Percentiles rank a stretch among this genome's conserved stretches.
These are phyloP conservation scores for Fusarium tjaetaba DNA, from an alignment of 2,329 filamentous ascomycete genomes.

Conservation along the genomic window DNA sequence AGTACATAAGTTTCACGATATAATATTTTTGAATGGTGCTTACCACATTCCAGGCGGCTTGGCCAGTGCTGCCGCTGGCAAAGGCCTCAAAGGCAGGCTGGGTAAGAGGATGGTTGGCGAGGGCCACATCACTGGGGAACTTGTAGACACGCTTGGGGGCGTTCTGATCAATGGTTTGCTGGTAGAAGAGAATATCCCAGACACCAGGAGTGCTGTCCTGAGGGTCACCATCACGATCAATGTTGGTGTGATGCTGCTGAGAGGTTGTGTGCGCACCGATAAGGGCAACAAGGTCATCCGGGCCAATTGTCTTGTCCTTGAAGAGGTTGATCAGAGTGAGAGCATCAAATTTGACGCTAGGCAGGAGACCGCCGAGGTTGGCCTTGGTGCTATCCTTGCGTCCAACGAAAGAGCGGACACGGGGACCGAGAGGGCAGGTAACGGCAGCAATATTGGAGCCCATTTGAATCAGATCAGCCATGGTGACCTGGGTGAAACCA, in stretches of 20 bases:
- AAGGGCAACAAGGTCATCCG: constrained; percentile 62
- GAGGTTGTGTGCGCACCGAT: constrained; percentile 64
- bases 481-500: constrained; percentile 54
- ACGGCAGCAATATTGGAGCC: constrained; percentile 61
- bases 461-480: constrained; percentile 66
- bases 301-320: constrained; percentile 62
- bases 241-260: constrained; percentile 58
- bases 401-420: constrained; percentile 61
- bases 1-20: background rate
- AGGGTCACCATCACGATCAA: constrained; percentile 52
- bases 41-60: constrained; percentile 55
- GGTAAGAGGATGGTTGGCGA: constrained; percentile 52
- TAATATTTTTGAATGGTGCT: constrained; percentile 9
- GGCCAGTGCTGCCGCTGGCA: constrained; percentile 44
- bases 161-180: constrained; percentile 48
- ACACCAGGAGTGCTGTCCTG: constrained; percentile 63
- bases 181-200: constrained; percentile 64
- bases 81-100: constrained; percentile 52
- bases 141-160: constrained; percentile 52
- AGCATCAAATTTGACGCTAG: constrained; percentile 55
- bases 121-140: constrained; percentile 54
- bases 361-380: constrained; percentile 55
- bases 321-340: constrained; percentile 61
- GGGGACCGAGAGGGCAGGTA: constrained; percentile 57
- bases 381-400: constrained; percentile 56